A percentile compares a stretch with the other conserved stretches of the same genome.
These are phyloP conservation scores for Jackrogersella multiformis DNA, from an alignment of 495 filamentous ascomycete species.

Conservation along the genomic window DNA sequence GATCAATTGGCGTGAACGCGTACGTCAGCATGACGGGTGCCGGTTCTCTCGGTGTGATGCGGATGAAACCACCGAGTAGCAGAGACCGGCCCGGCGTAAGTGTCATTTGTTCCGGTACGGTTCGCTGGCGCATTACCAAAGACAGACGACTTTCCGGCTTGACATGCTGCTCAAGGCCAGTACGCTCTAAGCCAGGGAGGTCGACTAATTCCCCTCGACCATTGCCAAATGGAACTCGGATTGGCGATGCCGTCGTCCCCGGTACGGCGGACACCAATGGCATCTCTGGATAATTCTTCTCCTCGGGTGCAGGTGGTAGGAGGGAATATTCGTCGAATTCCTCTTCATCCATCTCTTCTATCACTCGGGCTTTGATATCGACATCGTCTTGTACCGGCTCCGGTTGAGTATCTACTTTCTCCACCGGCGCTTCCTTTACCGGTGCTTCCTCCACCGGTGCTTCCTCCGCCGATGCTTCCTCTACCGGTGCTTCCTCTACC, in stretches of 20 bases:
- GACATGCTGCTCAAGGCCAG: constrained; percentile 74
- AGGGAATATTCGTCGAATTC: constrained; percentile 55
- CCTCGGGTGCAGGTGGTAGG: constrained; percentile 77
- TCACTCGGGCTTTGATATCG: constrained; percentile 39
- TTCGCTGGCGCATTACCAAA: constrained; percentile 78
- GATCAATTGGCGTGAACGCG: constrained; percentile 76
- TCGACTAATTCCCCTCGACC: constrained; percentile 93
- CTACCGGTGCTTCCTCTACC: too few species aligned
- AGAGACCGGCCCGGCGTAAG: constrained; percentile 85
- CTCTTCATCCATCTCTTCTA: constrained; percentile 35
- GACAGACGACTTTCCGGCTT: constrained; percentile 66
- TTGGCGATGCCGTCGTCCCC: constrained; percentile 93
- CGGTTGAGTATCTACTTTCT: constrained; percentile 25
- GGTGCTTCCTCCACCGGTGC: too few species aligned
- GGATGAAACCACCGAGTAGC: constrained; percentile 85
- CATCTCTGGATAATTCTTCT: constrained; percentile 78
- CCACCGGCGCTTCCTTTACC: constrained; percentile 27
- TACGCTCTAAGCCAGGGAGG: constrained; percentile 84
- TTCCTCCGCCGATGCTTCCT: too few species aligned
- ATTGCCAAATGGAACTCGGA: constrained; percentile 85
- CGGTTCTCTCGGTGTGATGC: constrained; percentile 79
- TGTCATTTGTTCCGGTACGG: constrained; percentile 70
- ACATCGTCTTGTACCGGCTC: constrained; percentile 38
- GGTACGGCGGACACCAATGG: constrained; percentile 86
- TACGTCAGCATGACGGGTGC: constrained; percentile 74